Evolutionary conservation across 106 monocot genomes (phyloP).

Genomic region (Dendrobium huoshanense): DNA sequence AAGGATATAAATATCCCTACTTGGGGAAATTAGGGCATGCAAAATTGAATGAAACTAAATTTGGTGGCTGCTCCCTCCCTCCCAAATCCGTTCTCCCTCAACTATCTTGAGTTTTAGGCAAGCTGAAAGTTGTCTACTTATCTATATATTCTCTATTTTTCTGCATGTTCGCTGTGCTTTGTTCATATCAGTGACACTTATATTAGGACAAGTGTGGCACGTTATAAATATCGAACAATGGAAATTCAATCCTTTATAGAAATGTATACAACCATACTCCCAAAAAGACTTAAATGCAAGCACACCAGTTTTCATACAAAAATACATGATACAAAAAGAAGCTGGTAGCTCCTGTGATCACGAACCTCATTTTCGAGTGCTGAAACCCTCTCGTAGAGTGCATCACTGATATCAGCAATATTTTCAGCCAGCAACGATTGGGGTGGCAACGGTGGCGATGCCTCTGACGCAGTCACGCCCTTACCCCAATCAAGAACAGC

Average conservation of each 20-base stretch:
- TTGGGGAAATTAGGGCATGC: too few species aligned
- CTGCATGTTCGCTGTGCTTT: too few species aligned
- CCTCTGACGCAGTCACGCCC: neutral
- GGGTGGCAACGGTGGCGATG: neutral
- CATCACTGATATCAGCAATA: slow-evolving; percentile 29
- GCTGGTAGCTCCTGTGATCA: neutral
- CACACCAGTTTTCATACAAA: neutral
- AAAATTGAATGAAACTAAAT: too few species aligned
- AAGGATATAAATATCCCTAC: too few species aligned
- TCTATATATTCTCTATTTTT: too few species aligned
- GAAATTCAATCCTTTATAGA: neutral
- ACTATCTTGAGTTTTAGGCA: too few species aligned
- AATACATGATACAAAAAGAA: neutral
- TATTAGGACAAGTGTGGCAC: neutral
- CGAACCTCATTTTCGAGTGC: slow-evolving; percentile 18
- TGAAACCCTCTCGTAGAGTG: slow-evolving; percentile 13
- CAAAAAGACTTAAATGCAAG: neutral
- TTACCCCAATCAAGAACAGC: slow-evolving; percentile 10
- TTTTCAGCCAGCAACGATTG: neutral
- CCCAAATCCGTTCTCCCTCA: too few species aligned
- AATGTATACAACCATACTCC: neutral
- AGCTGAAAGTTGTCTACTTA: too few species aligned
- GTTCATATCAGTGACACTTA: neutral
- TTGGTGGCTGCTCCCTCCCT: too few species aligned
- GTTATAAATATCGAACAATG: neutral